Evolutionary conservation across 768 basidiomycete genomes (phyloP), one percentile per base, ranked within the genome.

Genomic region (Leccinum ochraceum): DNA sequence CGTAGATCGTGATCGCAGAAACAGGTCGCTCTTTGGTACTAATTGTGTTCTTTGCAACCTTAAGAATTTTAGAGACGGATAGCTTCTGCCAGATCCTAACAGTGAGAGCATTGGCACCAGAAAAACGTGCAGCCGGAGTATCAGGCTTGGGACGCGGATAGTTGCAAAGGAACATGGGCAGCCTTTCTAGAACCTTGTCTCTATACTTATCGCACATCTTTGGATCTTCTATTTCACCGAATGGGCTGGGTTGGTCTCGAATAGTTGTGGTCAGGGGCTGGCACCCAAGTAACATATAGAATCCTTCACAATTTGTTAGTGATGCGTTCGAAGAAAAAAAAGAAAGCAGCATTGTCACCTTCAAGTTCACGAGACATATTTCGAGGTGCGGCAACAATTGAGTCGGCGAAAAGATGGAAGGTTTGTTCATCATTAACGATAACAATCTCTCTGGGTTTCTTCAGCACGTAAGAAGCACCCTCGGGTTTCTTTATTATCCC

Each of bases 291-390:
- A 78, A 73, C 1, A 75, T 68, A 69, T 96, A 97, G 67, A 97
- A 90, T 0, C 74, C 88, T 88, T 59, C 24, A 22, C 24, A 24
- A 26, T 17, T 32, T 10, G 6, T 51, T 36, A 32, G 17, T 26
- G 10, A 30, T 42, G 28, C 10, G 3, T 11, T 32, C 10, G 32
- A 32, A 11, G 4, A 4, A 32, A 32, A 32, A 28, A 28, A 32
- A 32, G 30, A n/a, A n/a, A n/a, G n/a, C n/a, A n/a, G n/a, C 30
- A 2, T 32, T 2, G 60, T 57, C 61, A 90, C 87, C 82, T 85
- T 97, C 95, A 11, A 98, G 83, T 84, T 97, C 94, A 9, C 95
- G 78, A 6, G 90, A 78, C 67, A 95, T 92, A 71, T 97, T 94
- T 69, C 94, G 90, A 1, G 91, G 89, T 5, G 90, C 90, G 6